These are phyloP conservation scores for Sugiyamaella neomexicana DNA, from an alignment of 1,139 yeast species.

Conservation along the genomic window DNA sequence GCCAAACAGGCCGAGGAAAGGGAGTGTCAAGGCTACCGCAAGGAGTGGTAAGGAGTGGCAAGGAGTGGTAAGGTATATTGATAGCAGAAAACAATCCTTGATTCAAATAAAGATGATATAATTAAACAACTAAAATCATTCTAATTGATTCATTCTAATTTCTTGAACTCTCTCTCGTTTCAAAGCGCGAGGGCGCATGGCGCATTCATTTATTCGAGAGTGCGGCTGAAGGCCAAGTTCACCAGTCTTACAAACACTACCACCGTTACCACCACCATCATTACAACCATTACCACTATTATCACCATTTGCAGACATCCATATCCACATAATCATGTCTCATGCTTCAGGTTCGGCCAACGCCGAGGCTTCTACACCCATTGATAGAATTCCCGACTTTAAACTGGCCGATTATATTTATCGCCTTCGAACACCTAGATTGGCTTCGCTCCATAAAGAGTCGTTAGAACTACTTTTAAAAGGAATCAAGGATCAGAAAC, in stretches of 20 bases:
- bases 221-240: background rate
- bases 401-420: conserved; percentile 76
- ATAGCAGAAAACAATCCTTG: too few relatives aligned
- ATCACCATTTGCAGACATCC: too few relatives aligned
- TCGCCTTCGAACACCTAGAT: conserved; percentile 48
- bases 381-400: conserved; percentile 64
- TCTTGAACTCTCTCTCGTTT: too few relatives aligned
- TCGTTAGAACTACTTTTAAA: conserved; percentile 51
- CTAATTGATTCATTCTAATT: too few relatives aligned
- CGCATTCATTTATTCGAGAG: background rate
- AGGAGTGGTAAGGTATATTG: too few relatives aligned
- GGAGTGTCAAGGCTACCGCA: too few relatives aligned
- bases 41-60: too few relatives aligned
- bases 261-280: background rate
- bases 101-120: too few relatives aligned
- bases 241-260: background rate
- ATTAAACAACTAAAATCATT: too few relatives aligned
- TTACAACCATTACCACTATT: background rate
- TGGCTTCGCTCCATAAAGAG: conserved; percentile 38
- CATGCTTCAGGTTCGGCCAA: conserved; percentile 3
- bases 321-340: conserved; percentile 8
- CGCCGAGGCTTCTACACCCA: conserved; percentile 13
- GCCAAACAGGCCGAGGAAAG: too few relatives aligned
- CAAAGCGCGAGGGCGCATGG: too few relatives aligned
- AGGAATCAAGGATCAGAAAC: conserved; percentile 57